Evolutionary conservation across 2,329 filamentous ascomycete genomes (phyloP).

Genomic region (Rasamsonia emersonii): DNA sequence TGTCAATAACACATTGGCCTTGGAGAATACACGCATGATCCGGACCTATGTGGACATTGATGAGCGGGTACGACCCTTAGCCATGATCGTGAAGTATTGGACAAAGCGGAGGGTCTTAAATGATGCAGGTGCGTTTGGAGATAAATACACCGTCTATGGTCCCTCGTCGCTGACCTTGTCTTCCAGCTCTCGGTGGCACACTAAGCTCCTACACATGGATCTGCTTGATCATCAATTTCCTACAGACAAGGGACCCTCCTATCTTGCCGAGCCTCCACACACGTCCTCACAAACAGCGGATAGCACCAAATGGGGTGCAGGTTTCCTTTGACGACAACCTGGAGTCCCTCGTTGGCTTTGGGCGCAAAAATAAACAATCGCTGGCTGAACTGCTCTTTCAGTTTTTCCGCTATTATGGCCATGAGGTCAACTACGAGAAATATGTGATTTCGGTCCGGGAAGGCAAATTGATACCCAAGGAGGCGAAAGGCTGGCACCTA

Average conservation of each 20-base stretch:
- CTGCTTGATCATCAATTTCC: conserved; percentile 92
- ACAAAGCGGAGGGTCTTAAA: conserved; percentile 87
- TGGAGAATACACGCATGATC: conserved; percentile 97
- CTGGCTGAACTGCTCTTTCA: conserved; percentile 82
- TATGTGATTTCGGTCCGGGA: conserved; percentile 75
- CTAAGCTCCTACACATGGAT: conserved; percentile 99
- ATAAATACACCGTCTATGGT: not conserved
- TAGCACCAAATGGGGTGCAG: conserved; percentile 55
- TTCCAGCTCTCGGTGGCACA: conserved; percentile 75
- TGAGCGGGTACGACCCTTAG: conserved; percentile 77
- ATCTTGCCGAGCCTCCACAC: conserved; percentile 81
- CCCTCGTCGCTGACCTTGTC: conserved; percentile 12
- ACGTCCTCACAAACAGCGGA: conserved; percentile 52
- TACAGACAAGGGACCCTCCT: conserved; percentile 77
- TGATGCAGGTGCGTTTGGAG: conserved; percentile 67
- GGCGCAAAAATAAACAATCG: conserved; percentile 69
- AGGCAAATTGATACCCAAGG: conserved; percentile 68
- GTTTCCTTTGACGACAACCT: conserved; percentile 84
- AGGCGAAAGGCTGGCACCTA: conserved; percentile 81
- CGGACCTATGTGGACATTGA: conserved; percentile 94
- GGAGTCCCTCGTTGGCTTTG: conserved; percentile 63
- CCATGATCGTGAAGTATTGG: conserved; percentile 98
- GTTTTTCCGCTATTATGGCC: conserved; percentile 90
- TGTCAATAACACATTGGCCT: conserved; percentile 89
- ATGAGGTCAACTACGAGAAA: conserved; percentile 85